Evolutionary conservation across 2,329 filamentous ascomycete species (phyloP), one percentile per base, ranked within the genome.

Genomic region (Lachnellula hyalina): DNA sequence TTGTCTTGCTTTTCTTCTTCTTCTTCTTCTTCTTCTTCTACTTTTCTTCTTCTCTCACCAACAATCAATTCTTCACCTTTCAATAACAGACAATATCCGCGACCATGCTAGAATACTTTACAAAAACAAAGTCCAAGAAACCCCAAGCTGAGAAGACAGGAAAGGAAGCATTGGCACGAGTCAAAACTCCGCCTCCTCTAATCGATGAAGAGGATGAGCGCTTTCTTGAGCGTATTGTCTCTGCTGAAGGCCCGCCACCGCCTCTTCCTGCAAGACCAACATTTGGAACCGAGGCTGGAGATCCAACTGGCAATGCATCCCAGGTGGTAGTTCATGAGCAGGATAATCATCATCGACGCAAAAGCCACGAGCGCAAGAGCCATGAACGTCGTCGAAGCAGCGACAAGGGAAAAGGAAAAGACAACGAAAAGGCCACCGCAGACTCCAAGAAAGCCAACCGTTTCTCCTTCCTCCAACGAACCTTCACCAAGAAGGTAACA

Each of bases 61-160:
- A 32, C 8, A 8, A 4, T 11, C 8, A 32, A 32, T 32, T 32
- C 9, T 9, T 32, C 28, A 32, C 3, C 8, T 3, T 9, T 41
- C 38, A 15, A 41, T 19, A 41, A 47, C 36, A 41, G 7, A 40
- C 51, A 19, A 21, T 25, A 56, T 47, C 48, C 51, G 55, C 52
- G 51, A 67, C 61, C 48, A 86, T 86, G 84, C 66, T 86, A 58
- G 82, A 86, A 69, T 85, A 82, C 69, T 79, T 86, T 61, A 72
- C 75, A 36, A 80, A 78, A 73, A 85, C 81, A 68, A 86, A 84
- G 68, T 72, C 77, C 65, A 85, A 84, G 72, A 83, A 85, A 70
- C 72, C 79, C 67, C 77, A 74, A 63, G 76, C 73, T 2, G 75
- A 82, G 55, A 79, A 82, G 63, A 71, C 68, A 7, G 59, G 56